A percentile compares a stretch with the other conserved stretches of the same genome.
Conservation (phyloP, 495 filamentous ascomycete genomes). For the Polyplosphaeria fusca region DNA sequence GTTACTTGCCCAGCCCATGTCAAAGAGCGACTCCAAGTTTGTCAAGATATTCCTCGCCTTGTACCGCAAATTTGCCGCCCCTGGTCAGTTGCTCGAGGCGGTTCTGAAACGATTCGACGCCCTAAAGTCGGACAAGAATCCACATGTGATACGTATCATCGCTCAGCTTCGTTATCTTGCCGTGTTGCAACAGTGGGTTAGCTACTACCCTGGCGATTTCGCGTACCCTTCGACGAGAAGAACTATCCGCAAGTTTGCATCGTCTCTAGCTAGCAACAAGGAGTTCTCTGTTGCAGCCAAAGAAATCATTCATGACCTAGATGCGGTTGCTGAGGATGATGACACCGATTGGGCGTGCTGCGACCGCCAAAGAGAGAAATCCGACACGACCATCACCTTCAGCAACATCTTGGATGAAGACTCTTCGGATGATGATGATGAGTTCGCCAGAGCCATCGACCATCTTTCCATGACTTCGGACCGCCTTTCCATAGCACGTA, state of each 20-base stretch:
- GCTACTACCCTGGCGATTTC: constrained; percentile 90
- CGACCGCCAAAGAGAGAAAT: constrained; percentile 34
- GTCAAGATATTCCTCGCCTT: constrained; percentile 81
- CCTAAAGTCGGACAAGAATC: constrained; percentile 52
- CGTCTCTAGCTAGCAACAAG: constrained; percentile 61
- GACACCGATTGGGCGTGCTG: constrained; percentile 44
- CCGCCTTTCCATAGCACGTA: constrained; percentile 22
- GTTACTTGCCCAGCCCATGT: constrained; percentile 73
- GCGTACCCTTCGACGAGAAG: constrained; percentile 71
- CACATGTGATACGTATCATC: constrained; percentile 63
- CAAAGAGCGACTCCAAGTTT: constrained; percentile 83
- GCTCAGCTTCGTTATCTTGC: constrained; percentile 80
- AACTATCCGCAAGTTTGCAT: constrained; percentile 67
- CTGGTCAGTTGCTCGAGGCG: constrained; percentile 66
- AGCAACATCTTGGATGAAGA: constrained; percentile 30
- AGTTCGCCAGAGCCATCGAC: constrained; percentile 28
- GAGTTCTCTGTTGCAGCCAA: constrained; percentile 78
- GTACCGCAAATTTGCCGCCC: constrained; percentile 92
- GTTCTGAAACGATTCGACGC: constrained; percentile 71
- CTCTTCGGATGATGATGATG: constrained; percentile 32
- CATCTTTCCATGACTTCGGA: constrained; percentile 27
- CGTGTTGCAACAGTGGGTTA: constrained; percentile 83
- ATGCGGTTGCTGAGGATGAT: constrained; percentile 49
- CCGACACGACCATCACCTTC: constrained; percentile 18
- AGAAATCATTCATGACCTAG: constrained; percentile 69